Evolutionary conservation across 2,329 filamentous ascomycete genomes (phyloP).

Genomic region (Fusarium pseudograminearum): DNA sequence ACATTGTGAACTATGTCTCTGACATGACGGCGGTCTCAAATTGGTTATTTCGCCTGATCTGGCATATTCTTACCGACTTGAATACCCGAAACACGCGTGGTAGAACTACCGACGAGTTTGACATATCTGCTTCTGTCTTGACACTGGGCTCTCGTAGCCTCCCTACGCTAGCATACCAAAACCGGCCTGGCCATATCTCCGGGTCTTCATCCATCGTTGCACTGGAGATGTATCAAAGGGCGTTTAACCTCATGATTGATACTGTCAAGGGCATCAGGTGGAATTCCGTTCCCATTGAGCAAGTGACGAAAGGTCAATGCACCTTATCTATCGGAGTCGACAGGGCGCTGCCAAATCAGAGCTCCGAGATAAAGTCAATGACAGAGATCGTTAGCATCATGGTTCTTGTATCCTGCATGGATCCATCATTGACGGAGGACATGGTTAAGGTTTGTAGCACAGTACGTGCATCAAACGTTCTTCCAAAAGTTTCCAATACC

Average conservation of each 20-base stretch:
- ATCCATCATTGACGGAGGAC: neutral
- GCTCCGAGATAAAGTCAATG: neutral
- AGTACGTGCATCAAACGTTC: neutral
- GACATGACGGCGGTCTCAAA: neutral
- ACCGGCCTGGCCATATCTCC: neutral
- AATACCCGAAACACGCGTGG: neutral
- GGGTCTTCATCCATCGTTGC: rapidly evolving
- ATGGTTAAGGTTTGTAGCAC: rapidly evolving
- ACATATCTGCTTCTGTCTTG: neutral
- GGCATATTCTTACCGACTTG: neutral
- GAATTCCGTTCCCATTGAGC: too few species aligned
- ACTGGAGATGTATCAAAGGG: neutral
- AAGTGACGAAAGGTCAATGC: too few species aligned
- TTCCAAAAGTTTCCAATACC: neutral
- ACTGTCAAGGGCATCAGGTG: too few species aligned
- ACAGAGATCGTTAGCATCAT: neutral
- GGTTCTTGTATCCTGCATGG: neutral
- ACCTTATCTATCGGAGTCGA: neutral
- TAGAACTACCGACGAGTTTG: neutral
- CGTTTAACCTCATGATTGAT: neutral
- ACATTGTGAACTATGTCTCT: neutral
- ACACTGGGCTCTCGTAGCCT: neutral
- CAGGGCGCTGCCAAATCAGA: neutral
- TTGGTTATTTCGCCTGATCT: neutral
- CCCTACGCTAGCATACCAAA: rapidly evolving